A percentile compares a stretch with the other conserved stretches of the same genome.
These are phyloP conservation scores for Xerocomellus chrysenteron DNA, from an alignment of 768 basidiomycete genomes.

Conservation along the genomic window DNA sequence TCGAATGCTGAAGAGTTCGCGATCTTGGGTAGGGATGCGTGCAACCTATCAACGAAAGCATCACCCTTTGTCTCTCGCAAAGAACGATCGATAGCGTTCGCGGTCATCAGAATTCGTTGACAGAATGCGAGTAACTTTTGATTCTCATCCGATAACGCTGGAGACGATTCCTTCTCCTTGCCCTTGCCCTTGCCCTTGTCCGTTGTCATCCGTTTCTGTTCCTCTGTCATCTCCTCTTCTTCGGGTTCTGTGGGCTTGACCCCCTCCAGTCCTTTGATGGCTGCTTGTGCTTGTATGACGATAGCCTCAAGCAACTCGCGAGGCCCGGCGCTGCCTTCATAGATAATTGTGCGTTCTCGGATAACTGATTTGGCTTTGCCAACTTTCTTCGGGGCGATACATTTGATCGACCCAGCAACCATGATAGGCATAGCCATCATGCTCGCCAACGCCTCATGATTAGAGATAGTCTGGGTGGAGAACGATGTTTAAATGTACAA, in stretches of 20 bases:
- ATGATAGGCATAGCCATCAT: constrained; percentile 99
- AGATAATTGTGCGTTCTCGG: constrained; percentile 80
- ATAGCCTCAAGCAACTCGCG: constrained; percentile 90
- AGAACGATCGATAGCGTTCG: constrained; percentile 83
- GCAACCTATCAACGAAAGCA: constrained; percentile 78
- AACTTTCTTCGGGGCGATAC: constrained; percentile 55
- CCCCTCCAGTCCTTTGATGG: constrained; percentile 82
- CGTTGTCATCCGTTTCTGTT: constrained; percentile 82
- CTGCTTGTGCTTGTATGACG: constrained; percentile 90
- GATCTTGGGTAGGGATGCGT: constrained; percentile 73
- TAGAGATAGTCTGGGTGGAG: constrained; percentile 73
- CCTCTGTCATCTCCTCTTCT: constrained; percentile 77
- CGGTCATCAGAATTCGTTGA: constrained; percentile 78
- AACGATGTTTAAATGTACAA: constrained; percentile 3
- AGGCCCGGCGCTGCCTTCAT: constrained; percentile 89
- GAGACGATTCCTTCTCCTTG: constrained; percentile 47
- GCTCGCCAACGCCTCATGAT: constrained; percentile 88
- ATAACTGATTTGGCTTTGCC: constrained; percentile 47
- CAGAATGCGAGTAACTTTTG: constrained; percentile 79
- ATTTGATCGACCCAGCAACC: constrained; percentile 71
- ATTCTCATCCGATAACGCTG: constrained; percentile 66
- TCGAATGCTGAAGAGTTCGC: constrained; percentile 52
- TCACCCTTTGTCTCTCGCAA: constrained; percentile 88
- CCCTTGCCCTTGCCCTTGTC: constrained; percentile 64
- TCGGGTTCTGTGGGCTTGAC: constrained; percentile 47